Percentiles rank a stretch among this genome's conserved stretches.
phyloP scores from a whole-genome alignment of 2,329 filamentous ascomycete species.

The Aureobasidium sp. region DNA sequence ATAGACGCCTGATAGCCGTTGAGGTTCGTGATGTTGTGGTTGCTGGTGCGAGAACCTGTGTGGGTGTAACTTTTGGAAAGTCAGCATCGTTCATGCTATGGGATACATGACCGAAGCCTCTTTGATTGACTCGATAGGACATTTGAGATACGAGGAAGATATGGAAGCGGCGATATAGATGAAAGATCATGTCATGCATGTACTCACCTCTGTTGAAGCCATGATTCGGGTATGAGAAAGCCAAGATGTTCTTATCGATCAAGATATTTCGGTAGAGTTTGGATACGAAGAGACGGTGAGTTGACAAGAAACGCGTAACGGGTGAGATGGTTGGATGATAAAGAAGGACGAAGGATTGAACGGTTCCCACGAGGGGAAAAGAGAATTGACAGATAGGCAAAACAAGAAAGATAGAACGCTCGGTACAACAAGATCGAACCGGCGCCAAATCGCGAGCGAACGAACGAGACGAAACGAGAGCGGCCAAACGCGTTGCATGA shows the following conservation, averaged over 20 bases:
- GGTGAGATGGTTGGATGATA: neutral
- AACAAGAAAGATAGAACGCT: neutral
- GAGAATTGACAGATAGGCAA: neutral
- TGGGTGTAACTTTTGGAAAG: neutral
- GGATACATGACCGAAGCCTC: no score
- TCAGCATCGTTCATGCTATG: neutral
- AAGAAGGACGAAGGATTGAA: conserved; percentile 1
- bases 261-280: neutral
- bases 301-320: conserved; percentile 8
- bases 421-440: neutral
- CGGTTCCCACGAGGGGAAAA: neutral
- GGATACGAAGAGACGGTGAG: neutral
- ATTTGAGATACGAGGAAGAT: no score
- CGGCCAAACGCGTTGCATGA: neutral
- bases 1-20: conserved; percentile 25
- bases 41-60: conserved; percentile 14
- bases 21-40: neutral
- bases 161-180: no score
- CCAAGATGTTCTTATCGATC: neutral
- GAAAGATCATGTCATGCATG: neutral
- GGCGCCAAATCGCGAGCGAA: neutral
- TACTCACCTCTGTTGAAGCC: conserved; percentile 2
- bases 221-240: neutral
- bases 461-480: neutral
- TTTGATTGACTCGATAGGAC: no score